These are phyloP conservation scores for Glutinoglossum americanum DNA, from an alignment of 495 filamentous ascomycete genomes.

Conservation along the genomic window DNA sequence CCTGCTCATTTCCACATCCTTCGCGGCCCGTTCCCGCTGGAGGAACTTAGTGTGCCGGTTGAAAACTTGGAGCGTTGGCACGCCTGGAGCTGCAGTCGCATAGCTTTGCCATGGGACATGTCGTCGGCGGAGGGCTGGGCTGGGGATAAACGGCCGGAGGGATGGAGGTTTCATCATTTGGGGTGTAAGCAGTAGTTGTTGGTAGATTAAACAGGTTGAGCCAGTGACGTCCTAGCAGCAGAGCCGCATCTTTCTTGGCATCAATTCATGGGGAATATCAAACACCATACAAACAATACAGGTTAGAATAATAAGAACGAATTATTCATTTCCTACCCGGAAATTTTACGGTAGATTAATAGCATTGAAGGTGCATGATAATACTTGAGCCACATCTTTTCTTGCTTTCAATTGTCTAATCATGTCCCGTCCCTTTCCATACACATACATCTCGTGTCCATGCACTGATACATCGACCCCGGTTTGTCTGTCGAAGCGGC, in stretches of 20 bases:
- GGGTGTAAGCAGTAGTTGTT: not conserved
- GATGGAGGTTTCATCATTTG: not conserved
- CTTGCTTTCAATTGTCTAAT: not conserved
- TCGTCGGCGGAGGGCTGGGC: not conserved
- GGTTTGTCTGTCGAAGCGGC: slow-evolving; percentile 19
- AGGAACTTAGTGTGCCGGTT: slow-evolving; percentile 66
- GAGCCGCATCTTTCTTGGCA: not conserved
- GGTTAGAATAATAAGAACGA: not conserved
- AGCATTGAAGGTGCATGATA: too few relatives aligned
- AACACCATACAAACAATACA: not conserved
- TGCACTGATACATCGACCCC: slow-evolving; percentile 43
- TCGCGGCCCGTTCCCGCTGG: slow-evolving; percentile 71
- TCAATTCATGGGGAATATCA: not conserved
- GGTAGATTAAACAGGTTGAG: not conserved
- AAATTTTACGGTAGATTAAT: not conserved
- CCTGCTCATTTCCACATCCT: slow-evolving; percentile 45
- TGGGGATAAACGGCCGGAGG: not conserved
- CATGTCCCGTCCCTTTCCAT: slow-evolving; percentile 36
- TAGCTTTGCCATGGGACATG: slow-evolving; percentile 25
- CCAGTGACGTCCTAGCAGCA: not conserved
- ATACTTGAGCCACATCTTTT: not conserved
- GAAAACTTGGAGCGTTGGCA: slow-evolving; percentile 74
- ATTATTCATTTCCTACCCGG: not conserved
- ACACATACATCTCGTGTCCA: slow-evolving; percentile 81
- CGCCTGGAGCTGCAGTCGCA: slow-evolving; percentile 53